phyloP scores from a whole-genome alignment of 1,284 basidiomycete genomes.

The Microbotryum silenes-acaulis region DNA sequence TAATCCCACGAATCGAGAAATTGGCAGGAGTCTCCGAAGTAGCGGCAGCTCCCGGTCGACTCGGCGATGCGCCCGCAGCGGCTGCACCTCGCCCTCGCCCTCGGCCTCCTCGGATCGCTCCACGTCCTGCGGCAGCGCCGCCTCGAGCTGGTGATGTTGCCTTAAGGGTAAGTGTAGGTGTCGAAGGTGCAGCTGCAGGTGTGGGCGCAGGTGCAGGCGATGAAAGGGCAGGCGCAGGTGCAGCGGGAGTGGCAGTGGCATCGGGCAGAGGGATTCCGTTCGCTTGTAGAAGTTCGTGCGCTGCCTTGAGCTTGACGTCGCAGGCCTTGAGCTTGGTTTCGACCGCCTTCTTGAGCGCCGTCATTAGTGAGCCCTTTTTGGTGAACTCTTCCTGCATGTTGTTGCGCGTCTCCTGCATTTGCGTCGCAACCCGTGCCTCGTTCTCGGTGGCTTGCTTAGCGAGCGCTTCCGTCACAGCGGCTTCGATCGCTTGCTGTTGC shows the following conservation, averaged over 20 bases:
- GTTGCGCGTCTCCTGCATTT: neutral
- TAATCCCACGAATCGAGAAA: neutral
- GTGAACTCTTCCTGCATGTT: neutral
- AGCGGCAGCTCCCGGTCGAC: neutral
- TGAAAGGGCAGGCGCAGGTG: neutral
- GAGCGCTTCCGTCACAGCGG: slow-evolving; percentile 19
- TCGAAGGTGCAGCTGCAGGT: neutral
- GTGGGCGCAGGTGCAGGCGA: neutral
- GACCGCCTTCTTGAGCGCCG: neutral
- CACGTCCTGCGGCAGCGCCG: slow-evolving; percentile 1
- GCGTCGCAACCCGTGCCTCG: neutral
- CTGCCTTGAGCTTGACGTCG: neutral
- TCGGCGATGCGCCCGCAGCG: neutral
- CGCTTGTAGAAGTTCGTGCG: neutral
- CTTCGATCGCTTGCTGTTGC: slow-evolving; percentile 19
- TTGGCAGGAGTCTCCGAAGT: neutral
- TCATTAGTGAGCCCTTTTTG: neutral
- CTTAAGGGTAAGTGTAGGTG: neutral
- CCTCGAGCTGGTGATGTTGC: neutral
- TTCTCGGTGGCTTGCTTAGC: neutral
- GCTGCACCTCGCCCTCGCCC: neutral
- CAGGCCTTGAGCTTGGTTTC: neutral
- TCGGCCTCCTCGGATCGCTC: neutral
- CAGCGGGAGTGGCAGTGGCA: neutral
- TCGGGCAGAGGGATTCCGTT: neutral